Evolutionary conservation across 148 eudicot genomes (phyloP).

Genomic region (Rhododendron molle): DNA sequence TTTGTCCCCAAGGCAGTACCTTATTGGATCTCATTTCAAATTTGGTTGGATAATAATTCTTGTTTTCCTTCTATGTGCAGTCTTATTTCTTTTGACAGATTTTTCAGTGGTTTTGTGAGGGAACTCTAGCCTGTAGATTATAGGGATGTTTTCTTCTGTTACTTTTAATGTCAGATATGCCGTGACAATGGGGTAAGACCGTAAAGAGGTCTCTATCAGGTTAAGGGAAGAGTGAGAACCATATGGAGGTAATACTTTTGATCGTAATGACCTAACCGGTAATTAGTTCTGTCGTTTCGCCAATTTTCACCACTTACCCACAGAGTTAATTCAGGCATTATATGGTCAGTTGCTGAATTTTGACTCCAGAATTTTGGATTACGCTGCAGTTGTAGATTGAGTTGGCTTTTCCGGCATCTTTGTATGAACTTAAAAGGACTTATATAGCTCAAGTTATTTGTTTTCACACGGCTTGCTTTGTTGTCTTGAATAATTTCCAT

Average conservation of each 20-base stretch:
- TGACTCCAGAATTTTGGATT: background rate
- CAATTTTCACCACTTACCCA: background rate
- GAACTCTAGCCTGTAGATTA: background rate
- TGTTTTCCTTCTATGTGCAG: background rate
- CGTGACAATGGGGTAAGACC: background rate
- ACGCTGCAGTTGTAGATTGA: background rate
- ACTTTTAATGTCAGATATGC: background rate
- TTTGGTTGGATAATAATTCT: background rate
- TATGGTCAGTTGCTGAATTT: background rate
- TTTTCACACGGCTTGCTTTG: background rate
- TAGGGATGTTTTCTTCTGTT: background rate
- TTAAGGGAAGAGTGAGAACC: no score
- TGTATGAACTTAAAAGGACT: background rate
- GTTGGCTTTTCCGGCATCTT: background rate
- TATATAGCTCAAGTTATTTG: background rate
- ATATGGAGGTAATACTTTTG: no score
- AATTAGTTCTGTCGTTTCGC: background rate
- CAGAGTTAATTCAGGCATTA: background rate
- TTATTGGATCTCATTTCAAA: background rate
- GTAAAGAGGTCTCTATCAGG: no score
- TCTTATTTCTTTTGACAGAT: no score
- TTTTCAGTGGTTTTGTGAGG: no score
- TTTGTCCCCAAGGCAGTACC: background rate
- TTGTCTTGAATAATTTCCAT: background rate
- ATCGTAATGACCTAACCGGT: no score